Conservation (phyloP, 768 basidiomycete genomes). For the Hysterangium stoloniferum region DNA sequence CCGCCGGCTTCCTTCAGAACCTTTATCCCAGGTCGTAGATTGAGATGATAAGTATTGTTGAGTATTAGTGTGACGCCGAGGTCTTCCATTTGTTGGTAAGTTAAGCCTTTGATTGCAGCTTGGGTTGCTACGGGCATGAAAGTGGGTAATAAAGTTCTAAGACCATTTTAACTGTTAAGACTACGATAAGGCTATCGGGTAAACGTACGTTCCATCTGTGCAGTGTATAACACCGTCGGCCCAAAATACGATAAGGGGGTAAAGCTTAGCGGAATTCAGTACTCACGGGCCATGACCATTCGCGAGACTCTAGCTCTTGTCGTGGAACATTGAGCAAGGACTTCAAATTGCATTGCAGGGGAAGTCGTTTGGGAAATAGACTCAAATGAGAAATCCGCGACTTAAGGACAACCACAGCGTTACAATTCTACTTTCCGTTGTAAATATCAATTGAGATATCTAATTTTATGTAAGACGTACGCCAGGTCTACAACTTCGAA, state of each 20-base stretch:
- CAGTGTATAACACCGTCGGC: neutral
- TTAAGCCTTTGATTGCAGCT: slow-evolving; percentile 87
- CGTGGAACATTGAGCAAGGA: slow-evolving; percentile 73
- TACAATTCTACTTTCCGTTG: no score
- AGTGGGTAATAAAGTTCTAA: slow-evolving; percentile 74
- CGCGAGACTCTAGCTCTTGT: slow-evolving; percentile 79
- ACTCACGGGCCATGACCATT: slow-evolving; percentile 75
- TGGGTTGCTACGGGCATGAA: slow-evolving; percentile 96
- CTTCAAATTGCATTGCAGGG: slow-evolving; percentile 64
- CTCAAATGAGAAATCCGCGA: neutral
- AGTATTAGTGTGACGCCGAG: slow-evolving; percentile 77
- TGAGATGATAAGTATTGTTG: slow-evolving; percentile 88
- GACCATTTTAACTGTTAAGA: slow-evolving; percentile 35
- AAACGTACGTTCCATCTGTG: slow-evolving; percentile 4
- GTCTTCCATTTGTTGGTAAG: slow-evolving; percentile 73
- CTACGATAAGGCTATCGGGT: slow-evolving; percentile 10
- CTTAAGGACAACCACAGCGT: no score
- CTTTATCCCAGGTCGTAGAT: slow-evolving; percentile 73
- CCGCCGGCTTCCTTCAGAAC: slow-evolving; percentile 71
- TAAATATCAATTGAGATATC: no score
- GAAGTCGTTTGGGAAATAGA: neutral
- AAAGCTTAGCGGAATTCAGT: neutral
- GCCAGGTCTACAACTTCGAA: no score
- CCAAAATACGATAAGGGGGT: neutral
- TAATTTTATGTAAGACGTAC: no score